Evolutionary conservation across 257 asterid genomes (phyloP), one percentile per base, ranked within the genome.

Genomic region (Lavandula angustifolia): DNA sequence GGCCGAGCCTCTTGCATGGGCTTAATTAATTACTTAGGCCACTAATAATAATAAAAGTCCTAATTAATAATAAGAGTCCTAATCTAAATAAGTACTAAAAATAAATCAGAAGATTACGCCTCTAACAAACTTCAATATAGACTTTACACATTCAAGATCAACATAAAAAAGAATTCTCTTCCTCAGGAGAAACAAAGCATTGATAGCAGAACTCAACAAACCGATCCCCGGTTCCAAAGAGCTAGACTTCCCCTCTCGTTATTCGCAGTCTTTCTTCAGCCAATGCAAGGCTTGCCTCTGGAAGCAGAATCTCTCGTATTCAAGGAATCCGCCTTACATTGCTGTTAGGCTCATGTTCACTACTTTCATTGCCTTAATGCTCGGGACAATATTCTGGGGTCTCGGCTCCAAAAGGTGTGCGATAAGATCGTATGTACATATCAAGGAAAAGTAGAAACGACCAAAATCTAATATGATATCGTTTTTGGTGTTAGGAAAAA

Each of bases 361-460:
- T 5, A 54, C 78, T 5, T 61, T 80, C 40, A 82, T 82, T 2
- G 95, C 87, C 2, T 3, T 91, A 40, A 43, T 81, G 81, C 74
- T 91, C 14, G 97, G 97, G 62, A 69, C 96, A 1, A 81, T 91
- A 4, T 87, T 85, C 52, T 91, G 95, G 95, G 76, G 77, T 49
- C 76, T 91, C n/a, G 97, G 97, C 68, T 52, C 81, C 72, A 81
- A 69, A 71, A 81, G 84, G 97, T 91, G 41, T 56, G 47, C 32
- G 35, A 5, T 4, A 34, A 5, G 38, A 5, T 4, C 38, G 3
- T 22, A 22, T 22, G 1, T 22, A 22, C 27, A 0, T 22, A 22
- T 2, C 27, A 22, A 22, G 27, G 27, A 22, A 22, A 22, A 22
- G 9, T 5, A 9, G 9, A 37, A 7, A 37, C 46, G 6, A 9